Evolutionary conservation across 805 yeast genomes (phyloP), one percentile per base, ranked within the genome.

Genomic region (Kazachstania psychrophila): DNA sequence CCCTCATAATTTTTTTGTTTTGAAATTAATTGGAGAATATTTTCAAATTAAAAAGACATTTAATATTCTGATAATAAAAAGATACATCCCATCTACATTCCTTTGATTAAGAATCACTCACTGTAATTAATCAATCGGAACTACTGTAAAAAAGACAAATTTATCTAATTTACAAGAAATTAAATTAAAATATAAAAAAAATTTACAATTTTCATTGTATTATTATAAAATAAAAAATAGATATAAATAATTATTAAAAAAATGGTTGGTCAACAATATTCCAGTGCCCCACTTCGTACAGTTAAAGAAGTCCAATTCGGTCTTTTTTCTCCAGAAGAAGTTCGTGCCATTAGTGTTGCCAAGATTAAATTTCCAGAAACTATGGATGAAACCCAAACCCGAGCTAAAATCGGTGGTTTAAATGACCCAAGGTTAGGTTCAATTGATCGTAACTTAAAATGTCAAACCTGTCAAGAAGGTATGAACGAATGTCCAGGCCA

Each of bases 401-500:
- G 84, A 46, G 96, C 97, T 33, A 78, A 96, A 60, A 88, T 87
- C 48, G 96, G 96, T 45, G 99, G 99, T 42, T 69, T 92, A 44
- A 89, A 88, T 59, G 98, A 94, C 61, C 97, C 98, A 42, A 78
- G 97, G 52, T 70, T 92, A 43, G 99, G 99, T 34, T 83, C 96
- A 4, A 88, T 92, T 51, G 99, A 92, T 64, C 79, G 98, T 61
- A 89, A 88, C 60, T 84, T 83, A 72, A 86, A 85, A 68, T 92
- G 99, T 71, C 97, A 89, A 69, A 92, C 99, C 17, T 92, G 99
- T 72, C 94, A 96, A 54, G 99, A 92, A 62, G 96, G 89, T 52
- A 92, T 92, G 96, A 85, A 89, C 42, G 97, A 92, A 61, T 92
- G 99, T 65, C 97, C 97, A 0, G 99, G 99, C 42, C 99, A 92